These are phyloP conservation scores for Berkeleyomyces basicola DNA, from an alignment of 2,329 filamentous ascomycete genomes.

Conservation along the genomic window DNA sequence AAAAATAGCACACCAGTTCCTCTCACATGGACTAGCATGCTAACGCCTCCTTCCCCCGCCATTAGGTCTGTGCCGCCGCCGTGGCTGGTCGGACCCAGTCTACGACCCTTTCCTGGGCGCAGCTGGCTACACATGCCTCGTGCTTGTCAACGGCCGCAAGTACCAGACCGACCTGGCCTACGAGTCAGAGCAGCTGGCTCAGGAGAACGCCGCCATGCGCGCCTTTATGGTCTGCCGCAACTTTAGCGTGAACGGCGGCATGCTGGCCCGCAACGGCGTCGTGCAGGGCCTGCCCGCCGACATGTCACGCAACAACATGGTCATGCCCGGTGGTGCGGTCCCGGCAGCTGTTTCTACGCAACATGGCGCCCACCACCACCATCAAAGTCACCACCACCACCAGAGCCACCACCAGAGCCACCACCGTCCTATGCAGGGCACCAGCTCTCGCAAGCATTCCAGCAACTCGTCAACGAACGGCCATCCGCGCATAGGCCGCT, in stretches of 20 bases:
- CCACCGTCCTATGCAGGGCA: background rate
- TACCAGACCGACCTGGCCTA: constrained; percentile 84
- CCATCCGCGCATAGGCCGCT: constrained; percentile 11
- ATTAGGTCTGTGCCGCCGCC: constrained; percentile 80
- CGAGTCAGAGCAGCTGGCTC: constrained; percentile 64
- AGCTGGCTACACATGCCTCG: constrained; percentile 72
- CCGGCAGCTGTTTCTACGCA: constrained; percentile 20
- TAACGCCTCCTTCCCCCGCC: background rate
- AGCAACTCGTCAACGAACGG: background rate
- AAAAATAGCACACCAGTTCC: background rate
- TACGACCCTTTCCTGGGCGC: constrained; percentile 67
- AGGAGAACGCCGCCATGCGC: constrained; percentile 86
- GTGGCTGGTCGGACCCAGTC: constrained; percentile 79
- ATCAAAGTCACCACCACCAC: constrained; percentile 26
- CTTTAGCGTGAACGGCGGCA: constrained; percentile 92
- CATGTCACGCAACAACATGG: constrained; percentile 25
- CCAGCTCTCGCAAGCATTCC: background rate
- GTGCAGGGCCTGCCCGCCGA: constrained; percentile 47
- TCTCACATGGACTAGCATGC: background rate
- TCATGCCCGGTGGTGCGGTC: constrained; percentile 29
- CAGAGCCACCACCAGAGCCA: constrained; percentile 31
- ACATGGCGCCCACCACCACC: constrained; percentile 20
- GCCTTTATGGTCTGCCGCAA: constrained; percentile 97
- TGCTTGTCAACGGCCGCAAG: constrained; percentile 89
- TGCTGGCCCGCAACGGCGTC: constrained; percentile 55